Base-by-base conservation (phyloP, 495 filamentous ascomycete species). In the Oleoguttula mirabilis region DNA sequence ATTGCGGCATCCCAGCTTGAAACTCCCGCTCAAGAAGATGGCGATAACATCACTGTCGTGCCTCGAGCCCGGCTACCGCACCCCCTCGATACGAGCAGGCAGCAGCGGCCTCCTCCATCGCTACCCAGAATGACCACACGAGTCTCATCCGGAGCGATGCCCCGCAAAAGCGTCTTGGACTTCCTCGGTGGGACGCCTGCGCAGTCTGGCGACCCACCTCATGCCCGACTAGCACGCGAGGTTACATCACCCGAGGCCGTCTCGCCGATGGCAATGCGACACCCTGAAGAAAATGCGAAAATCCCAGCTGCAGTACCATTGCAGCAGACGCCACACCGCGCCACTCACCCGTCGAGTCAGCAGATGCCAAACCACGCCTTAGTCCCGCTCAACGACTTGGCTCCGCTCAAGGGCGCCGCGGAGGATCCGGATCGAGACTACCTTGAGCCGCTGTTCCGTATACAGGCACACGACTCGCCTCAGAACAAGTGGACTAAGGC, bases 391-490 rank as follows among this genome's bases (percentile, higher is more conserved):
- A 61, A 66, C 33, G 64, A 72, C 10, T 61, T 69, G 32, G 60
- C 59, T 27, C 65, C 73, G 42, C 58, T 68, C 4, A 59, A 69
- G 46, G 61, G 63, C 14, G 63, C 62, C 36, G 46, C 70, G 31
- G 67, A 75, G 48, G 67, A 73, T 45, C 66, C 72, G 28, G 63
- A 68, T 14, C 66, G 65, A 55, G 87, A 94, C 51, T 94, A 94
- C 57, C 79, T 90, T 39, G 77, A 80, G 35, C 81, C 82, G 1
- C 64, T 93, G 11, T 94, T 92, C 46, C 60, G 69, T 57, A 82
- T 64, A 59, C 81, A 74, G 63, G 81, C 64, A 53, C 81, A 68
- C 58, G 72, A 61, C 36, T 74, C 61, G 48, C 73, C 60, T 19
- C 8, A 14, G 0, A 43, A 39, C 19, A 25, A 14, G 58, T 72